Conservation (phyloP, 1,284 basidiomycete genomes). For the Austroboletus niveus region DNA sequence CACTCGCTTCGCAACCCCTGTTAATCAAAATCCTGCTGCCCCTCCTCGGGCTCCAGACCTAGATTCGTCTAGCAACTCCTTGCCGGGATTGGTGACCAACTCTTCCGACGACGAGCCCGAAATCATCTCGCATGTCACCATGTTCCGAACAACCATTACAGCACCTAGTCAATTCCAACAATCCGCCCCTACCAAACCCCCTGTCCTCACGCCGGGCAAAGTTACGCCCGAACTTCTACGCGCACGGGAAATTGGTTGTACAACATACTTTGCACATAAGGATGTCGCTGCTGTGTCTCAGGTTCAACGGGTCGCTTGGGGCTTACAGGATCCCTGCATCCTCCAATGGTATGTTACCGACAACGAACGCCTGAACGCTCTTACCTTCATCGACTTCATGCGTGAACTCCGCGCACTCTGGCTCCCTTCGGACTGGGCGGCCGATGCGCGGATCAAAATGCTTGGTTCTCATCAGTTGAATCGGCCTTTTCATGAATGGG, state of each 20-base stretch:
- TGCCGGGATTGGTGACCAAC: too few relatives aligned
- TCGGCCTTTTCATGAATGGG: conserved; percentile 8
- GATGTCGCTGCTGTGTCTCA: neutral
- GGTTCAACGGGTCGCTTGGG: neutral
- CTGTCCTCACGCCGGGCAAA: neutral
- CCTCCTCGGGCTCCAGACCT: too few relatives aligned
- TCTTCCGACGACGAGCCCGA: too few relatives aligned
- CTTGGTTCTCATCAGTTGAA: neutral
- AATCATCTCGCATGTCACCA: too few relatives aligned
- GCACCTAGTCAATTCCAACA: neutral
- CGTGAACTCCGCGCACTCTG: neutral
- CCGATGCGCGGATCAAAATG: neutral
- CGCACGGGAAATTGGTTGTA: neutral
- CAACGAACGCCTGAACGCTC: neutral
- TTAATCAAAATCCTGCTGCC: too few relatives aligned
- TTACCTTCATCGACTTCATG: conserved; percentile 4
- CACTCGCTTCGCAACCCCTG: too few relatives aligned
- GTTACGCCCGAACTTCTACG: neutral
- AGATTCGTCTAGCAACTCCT: too few relatives aligned
- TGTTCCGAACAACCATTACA: too few relatives aligned
- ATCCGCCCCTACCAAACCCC: neutral
- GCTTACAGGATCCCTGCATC: neutral
- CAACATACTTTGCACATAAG: neutral
- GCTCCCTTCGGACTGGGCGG: conserved; percentile 3
- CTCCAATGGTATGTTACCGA: conserved; percentile 8